Conservation (phyloP, 768 basidiomycete species). For the Tremella fuciformis region DNA sequence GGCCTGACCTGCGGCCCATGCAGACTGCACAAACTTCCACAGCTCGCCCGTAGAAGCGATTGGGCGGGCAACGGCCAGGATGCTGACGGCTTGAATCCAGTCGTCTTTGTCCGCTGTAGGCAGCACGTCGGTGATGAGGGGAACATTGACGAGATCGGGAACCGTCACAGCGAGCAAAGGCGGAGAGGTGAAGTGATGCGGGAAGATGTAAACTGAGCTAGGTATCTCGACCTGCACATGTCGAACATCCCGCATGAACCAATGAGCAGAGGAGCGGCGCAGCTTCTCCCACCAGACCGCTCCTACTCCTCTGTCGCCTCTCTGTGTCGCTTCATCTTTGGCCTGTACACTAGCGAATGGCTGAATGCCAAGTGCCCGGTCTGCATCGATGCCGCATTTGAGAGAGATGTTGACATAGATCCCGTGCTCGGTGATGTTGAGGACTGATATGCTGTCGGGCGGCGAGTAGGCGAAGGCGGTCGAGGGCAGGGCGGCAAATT, state of each 20-base stretch:
- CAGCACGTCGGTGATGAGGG: conserved; percentile 23
- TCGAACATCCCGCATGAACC: conserved; percentile 10
- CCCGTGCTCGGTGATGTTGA: conserved; percentile 47
- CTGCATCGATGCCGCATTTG: conserved; percentile 43
- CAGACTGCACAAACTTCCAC: conserved; percentile 34
- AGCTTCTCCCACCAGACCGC: conserved; percentile 46
- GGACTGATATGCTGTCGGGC: conserved; percentile 34
- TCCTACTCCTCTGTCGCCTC: conserved; percentile 33
- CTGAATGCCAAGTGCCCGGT: conserved; percentile 41
- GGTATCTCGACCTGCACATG: conserved; percentile 23
- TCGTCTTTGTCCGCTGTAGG: conserved; percentile 1
- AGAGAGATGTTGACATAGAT: conserved; percentile 39
- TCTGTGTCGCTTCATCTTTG: conserved; percentile 11
- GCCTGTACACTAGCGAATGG: conserved; percentile 14
- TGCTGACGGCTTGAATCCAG: conserved; percentile 39
- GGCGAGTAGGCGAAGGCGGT: conserved; percentile 39
- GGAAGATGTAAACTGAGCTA: conserved; percentile 18
- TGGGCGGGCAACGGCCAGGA: conserved; percentile 28
- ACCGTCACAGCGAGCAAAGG: conserved; percentile 25
- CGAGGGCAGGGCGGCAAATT: conserved; percentile 29
- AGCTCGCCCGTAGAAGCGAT: conserved; percentile 35
- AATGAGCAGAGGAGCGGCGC: conserved; percentile 28
- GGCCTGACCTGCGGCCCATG: conserved; percentile 36
- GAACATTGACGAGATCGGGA: conserved; percentile 16
- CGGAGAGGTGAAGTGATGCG: conserved; percentile 10